Evolutionary conservation across 805 yeast species (phyloP), one percentile per base, ranked within the genome.

Genomic region (Candida suzukii): DNA sequence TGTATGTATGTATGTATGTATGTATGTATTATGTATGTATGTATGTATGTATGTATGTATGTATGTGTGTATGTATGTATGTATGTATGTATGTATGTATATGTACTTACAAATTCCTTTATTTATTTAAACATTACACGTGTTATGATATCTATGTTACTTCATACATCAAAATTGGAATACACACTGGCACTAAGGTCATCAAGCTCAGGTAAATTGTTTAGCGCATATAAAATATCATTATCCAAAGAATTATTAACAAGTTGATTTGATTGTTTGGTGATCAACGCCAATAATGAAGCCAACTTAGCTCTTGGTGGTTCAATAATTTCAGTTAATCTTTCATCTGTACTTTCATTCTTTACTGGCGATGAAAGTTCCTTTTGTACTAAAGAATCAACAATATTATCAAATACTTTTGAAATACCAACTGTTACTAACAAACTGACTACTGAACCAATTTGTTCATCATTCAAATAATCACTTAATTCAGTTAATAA

Each of bases 171-270:
- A 38, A 84, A 86, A 54, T 88, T 88, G 17, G 95, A 83, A 60
- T 90, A 90, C 9, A 90, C 90, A 49, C 88, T 73, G 4, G 97
- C 97, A 63, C 95, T 82, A 50, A 90, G 72, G 45, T 88, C 96
- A 49, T 86, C 95, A 43, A 90, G 70, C 47, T 80, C 88, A 16
- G 76, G 80, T 26, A 71, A 60, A 44, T 63, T 64, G 48, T 73
- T 70, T 71, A 80, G 63, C 4, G 67, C 50, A 42, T 49, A 50
- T 32, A 60, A 48, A 8, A 58, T 47, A 16, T 58, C 61, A 31
- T 60, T 56, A 38, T 61, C 64, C 19, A 55, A 47, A 8, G 60
- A 51, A 35, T 55, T 58, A 41, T 52, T 57, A 4, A 59, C 54
- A 37, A 62, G 45, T 36, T 47, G 52, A 32, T 52, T 75, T 29